Percentiles rank a stretch among this genome's conserved stretches.
phyloP scores from a whole-genome alignment of 805 yeast species.

The Myxozyma neglecta region DNA sequence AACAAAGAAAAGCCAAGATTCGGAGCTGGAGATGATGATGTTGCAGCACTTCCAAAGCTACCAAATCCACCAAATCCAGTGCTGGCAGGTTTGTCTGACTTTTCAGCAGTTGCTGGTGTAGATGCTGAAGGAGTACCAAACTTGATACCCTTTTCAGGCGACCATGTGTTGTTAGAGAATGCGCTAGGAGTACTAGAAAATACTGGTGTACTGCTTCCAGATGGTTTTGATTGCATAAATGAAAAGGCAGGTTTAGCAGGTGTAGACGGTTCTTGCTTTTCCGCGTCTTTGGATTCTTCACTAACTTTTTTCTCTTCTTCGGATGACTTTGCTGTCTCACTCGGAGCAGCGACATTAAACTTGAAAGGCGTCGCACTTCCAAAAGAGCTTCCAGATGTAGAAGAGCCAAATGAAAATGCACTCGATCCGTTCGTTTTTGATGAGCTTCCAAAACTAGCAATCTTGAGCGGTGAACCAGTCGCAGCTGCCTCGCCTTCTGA shows the following conservation, averaged over 20 bases:
- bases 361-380: constrained; percentile 16
- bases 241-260: constrained; percentile 14
- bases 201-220: constrained; percentile 18
- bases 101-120: neutral
- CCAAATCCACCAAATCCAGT: constrained; percentile 2
- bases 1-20: constrained; percentile 14
- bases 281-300: neutral
- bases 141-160: constrained; percentile 40
- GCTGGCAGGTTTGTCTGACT: constrained; percentile 10
- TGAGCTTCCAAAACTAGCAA: constrained; percentile 14
- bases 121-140: constrained; percentile 31
- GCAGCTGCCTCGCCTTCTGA: neutral
- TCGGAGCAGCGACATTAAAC: constrained; percentile 23
- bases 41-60: constrained; percentile 4
- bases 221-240: constrained; percentile 11
- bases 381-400: neutral
- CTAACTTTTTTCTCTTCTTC: neutral
- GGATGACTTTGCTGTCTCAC: neutral
- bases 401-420: neutral
- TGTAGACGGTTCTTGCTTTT: neutral
- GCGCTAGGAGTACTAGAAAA: constrained; percentile 14
- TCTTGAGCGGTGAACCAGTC: constrained; percentile 19
- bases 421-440: constrained; percentile 9
- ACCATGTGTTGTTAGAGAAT: constrained; percentile 34
- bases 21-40: constrained; percentile 3